Conservation (phyloP, 768 basidiomycete species). For the Dioszegia hungarica region DNA sequence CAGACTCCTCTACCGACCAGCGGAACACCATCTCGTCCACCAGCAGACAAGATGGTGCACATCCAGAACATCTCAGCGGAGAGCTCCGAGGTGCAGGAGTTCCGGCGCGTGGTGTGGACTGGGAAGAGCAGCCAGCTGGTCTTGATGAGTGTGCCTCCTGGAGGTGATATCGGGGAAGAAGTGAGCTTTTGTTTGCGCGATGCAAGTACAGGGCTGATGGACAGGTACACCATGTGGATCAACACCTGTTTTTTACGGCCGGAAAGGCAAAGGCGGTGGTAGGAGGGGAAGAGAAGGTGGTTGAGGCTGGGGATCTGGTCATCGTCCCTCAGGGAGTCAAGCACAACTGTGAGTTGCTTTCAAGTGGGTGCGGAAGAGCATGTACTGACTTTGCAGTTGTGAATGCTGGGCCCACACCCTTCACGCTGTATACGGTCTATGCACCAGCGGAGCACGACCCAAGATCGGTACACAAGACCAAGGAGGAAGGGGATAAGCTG, state of each 20-base stretch:
- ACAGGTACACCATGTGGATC: conserved; percentile 50
- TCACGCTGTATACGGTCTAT: conserved; percentile 50
- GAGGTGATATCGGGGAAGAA: conserved; percentile 51
- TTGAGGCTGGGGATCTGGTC: conserved; percentile 50
- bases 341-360: conserved; percentile 45
- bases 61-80: conserved; percentile 45
- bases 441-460: conserved; percentile 48
- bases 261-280: conserved; percentile 49
- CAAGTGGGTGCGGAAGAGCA: neutral
- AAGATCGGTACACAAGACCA: conserved; percentile 47
- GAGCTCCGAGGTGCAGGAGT: conserved; percentile 43
- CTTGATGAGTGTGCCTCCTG: conserved; percentile 51
- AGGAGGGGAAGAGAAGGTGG: conserved; percentile 49
- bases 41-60: conserved; percentile 46
- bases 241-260: conserved; percentile 50
- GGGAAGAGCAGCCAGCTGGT: conserved; percentile 49
- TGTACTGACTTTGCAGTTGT: conserved; percentile 25
- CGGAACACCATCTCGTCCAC: conserved; percentile 13
- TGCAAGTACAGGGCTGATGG: neutral
- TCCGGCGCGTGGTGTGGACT: conserved; percentile 50
- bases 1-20: neutral
- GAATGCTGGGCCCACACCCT: conserved; percentile 48
- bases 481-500: conserved; percentile 50
- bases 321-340: conserved; percentile 51
- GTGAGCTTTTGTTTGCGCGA: conserved; percentile 22